Conservation (phyloP, 306 rosid genomes). For the Spatholobus suberectus region DNA sequence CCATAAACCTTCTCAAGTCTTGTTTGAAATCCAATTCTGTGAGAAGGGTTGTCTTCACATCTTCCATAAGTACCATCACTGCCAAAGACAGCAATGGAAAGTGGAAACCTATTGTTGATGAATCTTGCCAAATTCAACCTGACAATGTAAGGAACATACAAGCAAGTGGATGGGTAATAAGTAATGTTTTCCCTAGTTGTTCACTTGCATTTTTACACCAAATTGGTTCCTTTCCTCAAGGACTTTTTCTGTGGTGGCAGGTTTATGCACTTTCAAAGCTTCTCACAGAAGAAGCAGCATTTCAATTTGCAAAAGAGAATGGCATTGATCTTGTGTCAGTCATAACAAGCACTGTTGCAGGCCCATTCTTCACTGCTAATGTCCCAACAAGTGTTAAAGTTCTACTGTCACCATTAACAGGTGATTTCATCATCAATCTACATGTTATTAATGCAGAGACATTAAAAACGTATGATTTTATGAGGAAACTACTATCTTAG, state of each 20-base stretch:
- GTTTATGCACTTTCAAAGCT: conserved; percentile 77
- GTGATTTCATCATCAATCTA: conserved; percentile 38
- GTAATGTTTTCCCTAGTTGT: neutral
- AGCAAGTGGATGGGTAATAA: conserved; percentile 85
- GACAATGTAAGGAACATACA: conserved; percentile 61
- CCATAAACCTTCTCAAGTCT: conserved; percentile 64
- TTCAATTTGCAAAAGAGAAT: conserved; percentile 71
- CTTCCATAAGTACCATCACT: conserved; percentile 78
- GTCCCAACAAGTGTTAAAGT: conserved; percentile 77
- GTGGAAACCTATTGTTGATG: conserved; percentile 69
- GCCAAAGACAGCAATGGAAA: conserved; percentile 62
- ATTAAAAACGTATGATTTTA: neutral
- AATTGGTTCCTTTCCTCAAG: conserved; percentile 15
- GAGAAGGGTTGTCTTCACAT: conserved; percentile 80
- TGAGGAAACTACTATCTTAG: neutral
- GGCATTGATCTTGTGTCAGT: conserved; percentile 69
- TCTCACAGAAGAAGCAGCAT: conserved; percentile 75
- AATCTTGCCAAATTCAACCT: conserved; percentile 62
- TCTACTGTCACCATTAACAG: conserved; percentile 73
- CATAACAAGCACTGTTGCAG: conserved; percentile 76
- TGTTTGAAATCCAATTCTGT: conserved; percentile 76
- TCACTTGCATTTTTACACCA: neutral
- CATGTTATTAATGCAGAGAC: neutral
- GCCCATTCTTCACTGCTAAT: conserved; percentile 70
- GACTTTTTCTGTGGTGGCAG: conserved; percentile 39